Percentiles rank a stretch among this genome's conserved stretches.
Conservation (phyloP, 2,329 filamentous ascomycete genomes). For the Cyclaneusma minus region DNA sequence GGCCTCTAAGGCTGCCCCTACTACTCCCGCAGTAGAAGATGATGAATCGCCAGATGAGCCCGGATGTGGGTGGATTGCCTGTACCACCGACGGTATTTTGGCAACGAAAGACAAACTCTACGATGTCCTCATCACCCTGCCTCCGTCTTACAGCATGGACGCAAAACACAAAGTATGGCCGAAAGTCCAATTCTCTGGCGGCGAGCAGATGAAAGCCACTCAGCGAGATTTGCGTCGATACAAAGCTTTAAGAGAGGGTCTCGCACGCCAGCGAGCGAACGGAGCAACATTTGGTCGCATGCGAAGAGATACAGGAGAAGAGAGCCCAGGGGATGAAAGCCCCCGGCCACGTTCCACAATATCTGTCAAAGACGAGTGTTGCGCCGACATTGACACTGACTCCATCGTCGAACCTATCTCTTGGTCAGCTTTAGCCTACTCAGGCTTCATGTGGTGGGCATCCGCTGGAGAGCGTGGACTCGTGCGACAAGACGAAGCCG, state of each 20-base stretch:
- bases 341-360: slow-evolving; percentile 7
- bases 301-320: slow-evolving; percentile 1
- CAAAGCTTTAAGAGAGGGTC: slow-evolving; percentile 46
- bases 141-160: slow-evolving; percentile 41
- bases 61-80: slow-evolving; percentile 72
- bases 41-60: slow-evolving; percentile 28
- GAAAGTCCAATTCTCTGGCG: slow-evolving; percentile 50
- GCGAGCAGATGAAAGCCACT: slow-evolving; percentile 61
- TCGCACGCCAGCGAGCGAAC: slow-evolving; percentile 26
- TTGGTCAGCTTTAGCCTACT: slow-evolving; percentile 64
- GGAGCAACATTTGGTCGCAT: slow-evolving; percentile 1
- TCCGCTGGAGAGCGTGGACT: slow-evolving; percentile 60
- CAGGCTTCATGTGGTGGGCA: slow-evolving; percentile 82
- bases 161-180: slow-evolving; percentile 57
- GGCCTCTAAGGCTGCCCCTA: slow-evolving; percentile 22
- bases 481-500: slow-evolving; percentile 43
- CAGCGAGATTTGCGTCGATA: slow-evolving; percentile 81
- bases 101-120: slow-evolving; percentile 75
- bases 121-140: slow-evolving; percentile 78
- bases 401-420: slow-evolving; percentile 44
- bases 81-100: slow-evolving; percentile 88
- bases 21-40: slow-evolving; percentile 17
- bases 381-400: slow-evolving; percentile 34
- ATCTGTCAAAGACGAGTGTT: no score
- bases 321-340: slow-evolving; percentile 1